Conservation (phyloP, 2,329 filamentous ascomycete species). For the Nothophaeocryptopus gaeumannii region DNA sequence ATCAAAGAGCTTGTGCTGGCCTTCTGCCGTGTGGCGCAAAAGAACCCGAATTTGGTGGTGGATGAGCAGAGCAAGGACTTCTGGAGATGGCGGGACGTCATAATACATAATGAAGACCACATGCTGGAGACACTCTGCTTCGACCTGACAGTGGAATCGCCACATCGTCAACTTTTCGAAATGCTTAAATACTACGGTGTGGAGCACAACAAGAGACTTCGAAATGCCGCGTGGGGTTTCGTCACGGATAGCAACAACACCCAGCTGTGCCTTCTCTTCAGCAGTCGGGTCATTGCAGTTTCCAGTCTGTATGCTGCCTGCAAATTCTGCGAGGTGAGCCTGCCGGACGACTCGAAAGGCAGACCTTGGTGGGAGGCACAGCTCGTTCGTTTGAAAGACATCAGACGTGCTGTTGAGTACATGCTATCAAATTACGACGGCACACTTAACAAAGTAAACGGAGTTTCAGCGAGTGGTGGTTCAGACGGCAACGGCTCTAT, state of each 20-base stretch:
- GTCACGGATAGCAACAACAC: constrained; percentile 88
- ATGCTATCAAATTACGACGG: constrained; percentile 60
- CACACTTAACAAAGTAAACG: constrained; percentile 35
- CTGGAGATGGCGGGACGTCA: constrained; percentile 95
- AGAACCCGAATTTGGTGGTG: constrained; percentile 82
- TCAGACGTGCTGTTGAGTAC: constrained; percentile 69
- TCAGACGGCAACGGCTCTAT: constrained; percentile 42
- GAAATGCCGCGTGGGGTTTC: constrained; percentile 89
- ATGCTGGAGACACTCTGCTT: constrained; percentile 92
- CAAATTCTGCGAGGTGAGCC: constrained; percentile 67
- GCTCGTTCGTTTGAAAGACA: constrained; percentile 66
- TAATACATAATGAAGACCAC: constrained; percentile 86
- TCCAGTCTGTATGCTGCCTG: constrained; percentile 84
- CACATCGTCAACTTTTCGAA: constrained; percentile 80
- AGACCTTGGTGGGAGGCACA: constrained; percentile 85
- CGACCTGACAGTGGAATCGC: constrained; percentile 85
- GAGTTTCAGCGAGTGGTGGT: constrained; percentile 28
- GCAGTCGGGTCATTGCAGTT: constrained; percentile 76
- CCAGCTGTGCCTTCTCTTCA: constrained; percentile 76
- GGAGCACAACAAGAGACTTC: constrained; percentile 74
- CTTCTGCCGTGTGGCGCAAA: constrained; percentile 90
- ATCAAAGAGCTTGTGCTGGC: constrained; percentile 93
- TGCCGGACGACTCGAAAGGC: constrained; percentile 70
- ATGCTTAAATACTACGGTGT: constrained; percentile 71
- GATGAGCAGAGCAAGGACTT: constrained; percentile 98